Evolutionary conservation across 2,329 filamentous ascomycete species (phyloP).

Genomic region (Microsporum ferrugineum): DNA sequence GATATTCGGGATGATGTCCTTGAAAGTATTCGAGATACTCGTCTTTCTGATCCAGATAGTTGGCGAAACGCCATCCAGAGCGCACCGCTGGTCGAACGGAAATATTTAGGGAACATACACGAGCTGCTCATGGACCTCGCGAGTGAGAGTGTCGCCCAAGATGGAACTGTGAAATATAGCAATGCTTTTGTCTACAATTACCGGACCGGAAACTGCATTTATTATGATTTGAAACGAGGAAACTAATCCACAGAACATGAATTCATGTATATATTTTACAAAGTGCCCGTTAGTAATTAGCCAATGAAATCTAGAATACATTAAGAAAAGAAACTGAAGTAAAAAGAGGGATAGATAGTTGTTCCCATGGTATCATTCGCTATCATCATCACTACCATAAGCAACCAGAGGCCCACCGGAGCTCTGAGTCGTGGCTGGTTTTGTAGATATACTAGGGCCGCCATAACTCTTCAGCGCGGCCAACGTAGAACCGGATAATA

Average conservation of each 20-base stretch:
- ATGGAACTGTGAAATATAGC: slow-evolving; percentile 44
- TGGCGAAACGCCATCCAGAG: slow-evolving; percentile 74
- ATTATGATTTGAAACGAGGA: slow-evolving; percentile 59
- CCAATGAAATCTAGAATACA: slow-evolving; percentile 2
- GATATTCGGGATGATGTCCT: slow-evolving; percentile 79
- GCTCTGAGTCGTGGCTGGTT: slow-evolving; percentile 29
- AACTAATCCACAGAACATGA: slow-evolving; percentile 16
- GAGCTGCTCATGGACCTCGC: slow-evolving; percentile 58
- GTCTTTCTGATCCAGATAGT: slow-evolving; percentile 65
- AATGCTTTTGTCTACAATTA: slow-evolving; percentile 91
- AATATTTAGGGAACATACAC: slow-evolving; percentile 73
- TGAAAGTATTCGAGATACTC: slow-evolving; percentile 60
- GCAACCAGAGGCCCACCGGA: slow-evolving; percentile 63
- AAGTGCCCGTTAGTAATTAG: not conserved
- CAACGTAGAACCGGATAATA: slow-evolving; percentile 72
- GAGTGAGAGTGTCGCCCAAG: slow-evolving; percentile 30
- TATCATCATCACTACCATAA: slow-evolving; percentile 85
- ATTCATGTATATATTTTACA: slow-evolving; percentile 9
- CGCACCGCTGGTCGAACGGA: slow-evolving; percentile 63
- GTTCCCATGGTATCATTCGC: slow-evolving; percentile 34
- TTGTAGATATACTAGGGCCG: slow-evolving; percentile 33
- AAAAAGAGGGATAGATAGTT: not conserved
- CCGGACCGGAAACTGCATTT: slow-evolving; percentile 67
- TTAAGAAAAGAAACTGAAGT: not conserved
- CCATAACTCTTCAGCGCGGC: slow-evolving; percentile 57